A percentile compares a stretch with the other conserved stretches of the same genome.
Evolutionary conservation across 202 grass and related monocot genomes (phyloP).

Genomic region (Musa balbisiana): DNA sequence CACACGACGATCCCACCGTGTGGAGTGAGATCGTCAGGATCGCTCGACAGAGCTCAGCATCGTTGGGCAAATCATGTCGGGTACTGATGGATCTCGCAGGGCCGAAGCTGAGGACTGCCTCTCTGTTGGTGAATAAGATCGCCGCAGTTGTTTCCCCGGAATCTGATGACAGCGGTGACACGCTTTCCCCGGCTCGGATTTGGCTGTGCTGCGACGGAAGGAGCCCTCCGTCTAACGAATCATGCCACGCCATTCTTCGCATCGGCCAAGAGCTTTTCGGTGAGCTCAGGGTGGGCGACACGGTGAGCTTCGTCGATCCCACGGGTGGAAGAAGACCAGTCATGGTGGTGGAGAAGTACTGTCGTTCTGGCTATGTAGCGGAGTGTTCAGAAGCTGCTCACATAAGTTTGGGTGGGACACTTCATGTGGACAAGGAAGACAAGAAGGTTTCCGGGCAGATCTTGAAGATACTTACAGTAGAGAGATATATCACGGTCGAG

Average conservation of each 20-base stretch:
- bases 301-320: neutral
- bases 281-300: neutral
- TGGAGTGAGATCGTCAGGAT: constrained; percentile 14
- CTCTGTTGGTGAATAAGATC: no score
- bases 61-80: constrained; percentile 8
- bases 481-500: neutral
- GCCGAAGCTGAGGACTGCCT: neutral
- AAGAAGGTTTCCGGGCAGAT: neutral
- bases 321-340: neutral
- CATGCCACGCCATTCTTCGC: neutral
- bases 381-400: no score
- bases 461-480: neutral
- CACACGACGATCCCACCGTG: neutral
- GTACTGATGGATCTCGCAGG: constrained; percentile 15
- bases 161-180: neutral
- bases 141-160: no score
- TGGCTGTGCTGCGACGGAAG: neutral
- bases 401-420: neutral
- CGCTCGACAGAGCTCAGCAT: neutral
- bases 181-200: constrained; percentile 1
- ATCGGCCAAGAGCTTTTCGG: neutral
- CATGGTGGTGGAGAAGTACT: no score
- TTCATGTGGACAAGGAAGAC: neutral
- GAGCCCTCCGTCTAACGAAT: neutral
- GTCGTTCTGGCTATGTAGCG: no score